These are phyloP conservation scores for Fonsecaea pedrosoi DNA, from an alignment of 2,329 filamentous ascomycete genomes.

Conservation along the genomic window DNA sequence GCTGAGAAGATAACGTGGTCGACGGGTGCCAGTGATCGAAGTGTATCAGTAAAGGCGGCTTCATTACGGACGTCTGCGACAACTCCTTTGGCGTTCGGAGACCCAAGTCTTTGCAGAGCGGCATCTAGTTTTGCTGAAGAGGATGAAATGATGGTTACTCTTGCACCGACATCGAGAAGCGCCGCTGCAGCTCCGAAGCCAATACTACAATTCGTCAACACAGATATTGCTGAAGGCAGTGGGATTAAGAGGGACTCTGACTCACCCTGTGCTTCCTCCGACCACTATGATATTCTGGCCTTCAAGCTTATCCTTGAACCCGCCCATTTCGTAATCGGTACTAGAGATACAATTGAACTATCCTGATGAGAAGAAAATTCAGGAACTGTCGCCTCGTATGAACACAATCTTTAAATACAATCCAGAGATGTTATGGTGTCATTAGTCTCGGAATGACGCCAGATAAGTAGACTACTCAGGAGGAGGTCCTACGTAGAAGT, in stretches of 20 bases:
- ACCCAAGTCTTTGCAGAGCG: constrained; percentile 54
- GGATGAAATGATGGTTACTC: constrained; percentile 65
- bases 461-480: background rate
- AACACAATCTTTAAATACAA: background rate
- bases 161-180: constrained; percentile 61
- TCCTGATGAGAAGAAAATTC: background rate
- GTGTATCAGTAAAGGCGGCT: constrained; percentile 15
- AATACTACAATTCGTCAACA: constrained; percentile 18
- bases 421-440: background rate
- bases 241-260: background rate
- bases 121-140: constrained; percentile 55
- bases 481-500: background rate
- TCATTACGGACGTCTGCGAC: constrained; percentile 35
- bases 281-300: constrained; percentile 31
- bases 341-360: background rate
- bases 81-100: constrained; percentile 26
- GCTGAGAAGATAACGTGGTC: constrained; percentile 67
- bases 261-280: constrained; percentile 34
- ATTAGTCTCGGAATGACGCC: background rate
- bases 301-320: constrained; percentile 30
- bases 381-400: background rate
- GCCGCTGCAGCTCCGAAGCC: constrained; percentile 67
- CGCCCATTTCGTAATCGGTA: constrained; percentile 13
- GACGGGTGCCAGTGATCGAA: constrained; percentile 43
- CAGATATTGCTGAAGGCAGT: background rate